Conservation (phyloP, 2,329 filamentous ascomycete species). For the Ustulina deusta region DNA sequence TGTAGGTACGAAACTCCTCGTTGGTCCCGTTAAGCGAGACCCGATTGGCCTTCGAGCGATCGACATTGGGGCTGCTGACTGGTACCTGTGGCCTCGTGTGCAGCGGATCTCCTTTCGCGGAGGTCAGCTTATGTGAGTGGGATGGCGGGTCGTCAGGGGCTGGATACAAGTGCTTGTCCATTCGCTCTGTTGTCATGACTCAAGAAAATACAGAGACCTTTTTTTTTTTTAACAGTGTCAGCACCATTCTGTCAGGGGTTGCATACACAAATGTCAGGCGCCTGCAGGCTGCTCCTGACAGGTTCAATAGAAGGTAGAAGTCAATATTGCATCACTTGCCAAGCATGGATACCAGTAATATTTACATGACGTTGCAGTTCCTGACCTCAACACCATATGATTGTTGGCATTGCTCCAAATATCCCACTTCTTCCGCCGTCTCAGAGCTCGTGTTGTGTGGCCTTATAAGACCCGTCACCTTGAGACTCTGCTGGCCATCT, state of each 20-base stretch:
- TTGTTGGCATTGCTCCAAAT: slow-evolving; percentile 76
- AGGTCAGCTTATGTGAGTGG: slow-evolving; percentile 19
- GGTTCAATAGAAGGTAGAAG: background rate
- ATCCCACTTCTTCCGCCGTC: slow-evolving; percentile 78
- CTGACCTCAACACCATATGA: slow-evolving; percentile 60
- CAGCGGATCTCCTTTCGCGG: background rate
- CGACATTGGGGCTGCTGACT: slow-evolving; percentile 18
- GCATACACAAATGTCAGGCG: background rate
- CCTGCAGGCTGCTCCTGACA: background rate
- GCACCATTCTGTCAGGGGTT: slow-evolving; percentile 3
- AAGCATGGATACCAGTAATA: background rate
- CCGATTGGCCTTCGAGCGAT: background rate
- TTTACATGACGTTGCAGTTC: slow-evolving; percentile 67
- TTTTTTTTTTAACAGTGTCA: slow-evolving; percentile 6
- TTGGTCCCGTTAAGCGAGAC: slow-evolving; percentile 1
- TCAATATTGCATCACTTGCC: background rate
- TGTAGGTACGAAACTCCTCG: background rate
- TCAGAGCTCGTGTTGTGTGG: slow-evolving; percentile 68
- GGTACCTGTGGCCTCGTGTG: background rate
- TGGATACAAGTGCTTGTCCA: background rate
- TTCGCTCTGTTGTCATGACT: slow-evolving; percentile 1
- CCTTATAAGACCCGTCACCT: slow-evolving; percentile 78
- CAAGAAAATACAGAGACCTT: no score
- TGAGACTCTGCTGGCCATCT: slow-evolving; percentile 83
- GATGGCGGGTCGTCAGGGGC: slow-evolving; percentile 3